Evolutionary conservation across 108 stramenopile genomes (phyloP).

Genomic region (Pseudonitzschia multistriata): DNA sequence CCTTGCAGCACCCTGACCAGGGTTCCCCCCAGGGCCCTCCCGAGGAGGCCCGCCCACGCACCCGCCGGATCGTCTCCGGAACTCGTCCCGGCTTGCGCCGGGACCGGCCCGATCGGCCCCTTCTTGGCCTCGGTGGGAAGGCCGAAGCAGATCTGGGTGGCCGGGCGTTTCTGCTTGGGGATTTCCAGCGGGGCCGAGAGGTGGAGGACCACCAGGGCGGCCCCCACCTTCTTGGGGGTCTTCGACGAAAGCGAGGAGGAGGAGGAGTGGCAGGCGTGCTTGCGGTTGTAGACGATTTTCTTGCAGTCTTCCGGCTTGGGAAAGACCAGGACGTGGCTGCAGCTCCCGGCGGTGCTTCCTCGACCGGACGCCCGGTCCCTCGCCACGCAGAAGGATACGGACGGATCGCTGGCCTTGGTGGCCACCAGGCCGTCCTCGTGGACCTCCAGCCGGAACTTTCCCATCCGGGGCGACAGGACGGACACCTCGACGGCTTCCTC

Average conservation of each 20-base stretch:
- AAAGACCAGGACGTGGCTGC: conserved; percentile 47
- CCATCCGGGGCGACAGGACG: conserved; percentile 48
- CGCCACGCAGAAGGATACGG: neutral
- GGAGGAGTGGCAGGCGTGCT: conserved; percentile 13
- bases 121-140: conserved; percentile 35
- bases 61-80: conserved; percentile 20
- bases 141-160: conserved; percentile 63
- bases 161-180: conserved; percentile 7
- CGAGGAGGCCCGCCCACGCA: conserved; percentile 23
- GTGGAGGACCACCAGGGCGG: conserved; percentile 19
- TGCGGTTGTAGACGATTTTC: conserved; percentile 34
- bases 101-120: conserved; percentile 17
- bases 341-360: neutral
- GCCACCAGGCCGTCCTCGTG: conserved; percentile 43
- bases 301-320: conserved; percentile 76
- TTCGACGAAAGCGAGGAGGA: too few relatives aligned
- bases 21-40: conserved; percentile 24
- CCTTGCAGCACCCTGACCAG: neutral
- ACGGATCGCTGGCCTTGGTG: conserved; percentile 41
- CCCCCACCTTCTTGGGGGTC: conserved; percentile 6
- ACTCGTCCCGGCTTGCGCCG: neutral
- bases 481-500: conserved; percentile 48
- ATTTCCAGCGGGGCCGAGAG: neutral
- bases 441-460: conserved; percentile 41
- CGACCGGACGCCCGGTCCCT: conserved; percentile 2